Evolutionary conservation across 2,329 filamentous ascomycete genomes (phyloP).

Genomic region (Trichoderma aggressivum): DNA sequence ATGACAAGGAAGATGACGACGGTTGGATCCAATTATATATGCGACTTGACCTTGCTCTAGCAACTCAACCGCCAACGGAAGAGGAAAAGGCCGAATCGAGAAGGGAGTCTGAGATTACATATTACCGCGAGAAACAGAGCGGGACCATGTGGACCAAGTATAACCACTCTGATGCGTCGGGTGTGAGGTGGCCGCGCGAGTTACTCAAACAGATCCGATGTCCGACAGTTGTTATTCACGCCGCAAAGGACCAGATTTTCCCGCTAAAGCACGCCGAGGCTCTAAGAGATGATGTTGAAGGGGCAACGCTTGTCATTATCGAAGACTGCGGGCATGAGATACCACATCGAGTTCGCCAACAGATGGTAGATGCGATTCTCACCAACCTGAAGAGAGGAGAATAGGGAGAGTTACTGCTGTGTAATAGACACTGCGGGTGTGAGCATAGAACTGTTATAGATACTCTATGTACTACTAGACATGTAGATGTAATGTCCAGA

Average conservation of each 20-base stretch:
- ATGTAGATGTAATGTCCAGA: background rate
- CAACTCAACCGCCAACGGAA: background rate
- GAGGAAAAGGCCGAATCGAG: background rate
- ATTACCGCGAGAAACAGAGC: conserved; percentile 1
- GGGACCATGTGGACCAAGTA: conserved; percentile 1
- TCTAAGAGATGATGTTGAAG: background rate
- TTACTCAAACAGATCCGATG: background rate
- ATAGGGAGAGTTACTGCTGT: background rate
- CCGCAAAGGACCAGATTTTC: background rate
- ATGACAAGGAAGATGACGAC: background rate
- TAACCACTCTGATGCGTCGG: conserved; percentile 1
- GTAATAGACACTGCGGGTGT: background rate
- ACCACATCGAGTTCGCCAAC: background rate
- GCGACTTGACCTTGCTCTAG: background rate
- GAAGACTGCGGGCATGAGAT: conserved; percentile 6
- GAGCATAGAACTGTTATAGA: background rate
- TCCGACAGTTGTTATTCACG: background rate
- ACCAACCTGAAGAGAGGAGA: background rate
- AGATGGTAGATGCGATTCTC: background rate
- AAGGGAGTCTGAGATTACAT: background rate
- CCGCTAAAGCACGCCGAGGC: background rate
- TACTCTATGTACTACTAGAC: background rate
- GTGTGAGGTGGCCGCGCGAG: background rate
- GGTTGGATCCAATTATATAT: background rate
- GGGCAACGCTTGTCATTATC: background rate